Conservation (phyloP, 23 red algal species). For the Gracilaria gracilis region DNA sequence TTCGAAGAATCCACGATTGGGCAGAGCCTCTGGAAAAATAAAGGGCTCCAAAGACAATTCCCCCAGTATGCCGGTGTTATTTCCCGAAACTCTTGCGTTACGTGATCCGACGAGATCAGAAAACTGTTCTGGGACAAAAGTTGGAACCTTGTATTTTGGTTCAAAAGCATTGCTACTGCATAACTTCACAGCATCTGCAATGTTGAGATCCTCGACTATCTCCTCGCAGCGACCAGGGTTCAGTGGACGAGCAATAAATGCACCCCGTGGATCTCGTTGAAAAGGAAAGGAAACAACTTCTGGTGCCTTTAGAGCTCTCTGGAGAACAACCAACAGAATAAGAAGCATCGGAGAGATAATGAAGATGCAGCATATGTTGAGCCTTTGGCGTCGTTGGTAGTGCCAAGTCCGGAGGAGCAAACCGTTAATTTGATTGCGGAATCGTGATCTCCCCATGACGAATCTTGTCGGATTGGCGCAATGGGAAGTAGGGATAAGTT, state of each 20-base stretch:
- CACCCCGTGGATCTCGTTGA: slow-evolving; percentile 58
- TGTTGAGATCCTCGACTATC: neutral
- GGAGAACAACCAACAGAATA: slow-evolving; percentile 53
- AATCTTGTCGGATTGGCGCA: neutral
- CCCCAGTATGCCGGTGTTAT: slow-evolving; percentile 23
- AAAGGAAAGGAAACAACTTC: slow-evolving; percentile 49
- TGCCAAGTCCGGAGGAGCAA: slow-evolving; percentile 83
- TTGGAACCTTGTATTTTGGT: slow-evolving; percentile 45
- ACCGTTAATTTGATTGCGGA: slow-evolving; percentile 71
- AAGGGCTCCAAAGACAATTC: slow-evolving; percentile 54
- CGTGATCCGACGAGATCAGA: slow-evolving; percentile 31
- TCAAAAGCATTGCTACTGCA: neutral
- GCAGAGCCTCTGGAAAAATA: slow-evolving; percentile 42
- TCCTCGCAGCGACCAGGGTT: slow-evolving; percentile 52
- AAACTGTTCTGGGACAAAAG: slow-evolving; percentile 34
- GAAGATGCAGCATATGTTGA: slow-evolving; percentile 79
- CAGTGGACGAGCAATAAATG: slow-evolving; percentile 70
- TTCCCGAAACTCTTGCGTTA: neutral
- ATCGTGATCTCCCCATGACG: slow-evolving; percentile 5
- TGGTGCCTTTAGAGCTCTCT: slow-evolving; percentile 23
- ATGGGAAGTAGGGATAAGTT: neutral
- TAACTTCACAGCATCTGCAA: neutral
- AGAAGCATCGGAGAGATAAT: slow-evolving; percentile 75
- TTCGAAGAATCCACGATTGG: slow-evolving; percentile 21
- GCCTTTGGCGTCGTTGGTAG: slow-evolving; percentile 79